Percentiles rank a stretch among this genome's conserved stretches.
phyloP scores from a whole-genome alignment of 768 basidiomycete species.

The Fistulinella prunicolor region DNA sequence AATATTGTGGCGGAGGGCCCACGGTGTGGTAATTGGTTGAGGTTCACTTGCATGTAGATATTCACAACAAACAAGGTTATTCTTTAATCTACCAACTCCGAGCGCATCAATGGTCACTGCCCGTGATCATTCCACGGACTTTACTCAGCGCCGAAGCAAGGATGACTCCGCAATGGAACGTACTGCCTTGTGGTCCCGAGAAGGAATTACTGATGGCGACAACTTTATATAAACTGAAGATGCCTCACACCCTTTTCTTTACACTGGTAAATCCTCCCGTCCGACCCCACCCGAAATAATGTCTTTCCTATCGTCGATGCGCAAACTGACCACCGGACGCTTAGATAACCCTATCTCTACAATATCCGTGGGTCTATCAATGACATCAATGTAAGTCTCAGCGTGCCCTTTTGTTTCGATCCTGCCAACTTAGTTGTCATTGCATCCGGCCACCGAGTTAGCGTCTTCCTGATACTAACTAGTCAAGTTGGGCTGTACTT shows the following conservation, averaged over 20 bases:
- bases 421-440: too few species aligned
- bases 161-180: not conserved
- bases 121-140: not conserved
- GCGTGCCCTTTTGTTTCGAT: too few species aligned
- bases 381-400: constrained; percentile 12
- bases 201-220: too few species aligned
- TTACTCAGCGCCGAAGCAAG: too few species aligned
- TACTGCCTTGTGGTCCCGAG: not conserved
- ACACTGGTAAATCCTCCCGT: not conserved
- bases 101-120: too few species aligned
- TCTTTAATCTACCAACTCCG: too few species aligned
- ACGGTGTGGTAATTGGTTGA: too few species aligned
- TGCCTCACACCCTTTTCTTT: not conserved
- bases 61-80: too few species aligned
- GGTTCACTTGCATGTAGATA: too few species aligned
- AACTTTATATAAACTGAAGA: too few species aligned
- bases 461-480: constrained; percentile 22
- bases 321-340: constrained; percentile 1
- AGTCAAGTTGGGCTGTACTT: constrained; percentile 24
- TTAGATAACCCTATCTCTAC: constrained; percentile 6
- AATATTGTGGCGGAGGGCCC: too few species aligned
- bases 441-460: not conserved
- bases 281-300: constrained; percentile 3
- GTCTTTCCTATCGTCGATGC: not conserved
- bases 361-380: constrained; percentile 9